Conservation (phyloP, 345 rosid species). For the Eucalyptus paniculata region DNA sequence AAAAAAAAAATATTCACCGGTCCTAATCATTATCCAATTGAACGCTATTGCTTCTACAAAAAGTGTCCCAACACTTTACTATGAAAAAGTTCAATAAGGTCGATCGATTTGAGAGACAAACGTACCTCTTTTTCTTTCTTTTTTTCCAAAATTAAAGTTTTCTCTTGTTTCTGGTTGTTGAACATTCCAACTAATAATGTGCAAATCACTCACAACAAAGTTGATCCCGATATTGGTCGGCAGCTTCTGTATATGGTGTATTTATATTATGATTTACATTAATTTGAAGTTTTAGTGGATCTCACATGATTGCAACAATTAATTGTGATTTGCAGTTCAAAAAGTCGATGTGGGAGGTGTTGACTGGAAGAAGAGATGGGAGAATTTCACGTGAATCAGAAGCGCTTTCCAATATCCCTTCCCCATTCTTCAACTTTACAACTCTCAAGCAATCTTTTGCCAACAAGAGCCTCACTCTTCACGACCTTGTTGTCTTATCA, state of each 20-base stretch:
- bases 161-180: neutral
- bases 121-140: neutral
- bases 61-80: neutral
- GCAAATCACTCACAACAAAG: neutral
- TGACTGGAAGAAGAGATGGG: slow-evolving; percentile 38
- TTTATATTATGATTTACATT: neutral
- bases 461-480: slow-evolving; percentile 16
- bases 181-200: neutral
- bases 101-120: neutral
- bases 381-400: slow-evolving; percentile 6
- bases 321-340: slow-evolving; percentile 5
- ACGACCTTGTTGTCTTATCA: slow-evolving; percentile 34
- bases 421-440: slow-evolving; percentile 13
- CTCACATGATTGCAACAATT: neutral
- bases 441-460: slow-evolving; percentile 16
- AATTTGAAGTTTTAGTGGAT: neutral
- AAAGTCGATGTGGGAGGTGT: slow-evolving; percentile 25
- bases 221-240: neutral
- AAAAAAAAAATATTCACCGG: neutral
- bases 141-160: neutral
- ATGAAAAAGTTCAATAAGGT: neutral
- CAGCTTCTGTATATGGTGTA: neutral
- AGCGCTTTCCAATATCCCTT: slow-evolving; percentile 13
- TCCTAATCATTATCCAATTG: neutral
- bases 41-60: neutral